These are phyloP conservation scores for Oryza australiensis DNA, from an alignment of 176 grass and related monocot species.

Conservation along the genomic window DNA sequence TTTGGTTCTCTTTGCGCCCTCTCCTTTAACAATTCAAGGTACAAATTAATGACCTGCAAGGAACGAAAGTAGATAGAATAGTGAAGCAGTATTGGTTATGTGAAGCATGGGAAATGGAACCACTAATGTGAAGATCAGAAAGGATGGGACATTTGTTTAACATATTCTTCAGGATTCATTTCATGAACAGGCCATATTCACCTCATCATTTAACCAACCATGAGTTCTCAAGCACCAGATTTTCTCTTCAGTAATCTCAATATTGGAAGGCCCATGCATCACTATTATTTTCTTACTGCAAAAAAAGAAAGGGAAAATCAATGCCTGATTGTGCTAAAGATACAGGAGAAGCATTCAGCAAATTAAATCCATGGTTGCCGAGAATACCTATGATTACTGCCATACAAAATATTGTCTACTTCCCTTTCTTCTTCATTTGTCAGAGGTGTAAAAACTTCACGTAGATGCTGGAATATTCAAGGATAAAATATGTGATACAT, in stretches of 20 bases:
- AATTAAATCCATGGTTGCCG: neutral
- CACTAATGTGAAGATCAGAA: slow-evolving; percentile 1
- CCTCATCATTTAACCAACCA: slow-evolving; percentile 86
- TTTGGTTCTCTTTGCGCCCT: slow-evolving; percentile 64
- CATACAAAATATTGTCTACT: slow-evolving; percentile 47
- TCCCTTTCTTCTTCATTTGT: slow-evolving; percentile 62
- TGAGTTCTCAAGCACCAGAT: slow-evolving; percentile 57
- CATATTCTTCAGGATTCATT: slow-evolving; percentile 9
- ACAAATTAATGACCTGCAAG: slow-evolving; percentile 81
- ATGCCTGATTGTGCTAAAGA: slow-evolving; percentile 12
- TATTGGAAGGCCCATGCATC: slow-evolving; percentile 60
- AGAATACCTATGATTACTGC: slow-evolving; percentile 41
- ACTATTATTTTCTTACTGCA: slow-evolving; percentile 56
- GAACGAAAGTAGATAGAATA: neutral
- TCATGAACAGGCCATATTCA: slow-evolving; percentile 26
- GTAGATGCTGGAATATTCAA: slow-evolving; percentile 53
- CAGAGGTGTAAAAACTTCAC: slow-evolving; percentile 54
- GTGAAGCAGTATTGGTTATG: neutral
- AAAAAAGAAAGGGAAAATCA: slow-evolving; percentile 13
- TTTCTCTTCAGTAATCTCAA: slow-evolving; percentile 62
- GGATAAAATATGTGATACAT: neutral
- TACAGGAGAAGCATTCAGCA: slow-evolving; percentile 9
- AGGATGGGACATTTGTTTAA: slow-evolving; percentile 8
- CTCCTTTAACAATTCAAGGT: slow-evolving; percentile 81
- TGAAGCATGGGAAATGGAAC: neutral